Evolutionary conservation across 2,329 filamentous ascomycete species (phyloP).

Genomic region (Neonectria magnoliae): DNA sequence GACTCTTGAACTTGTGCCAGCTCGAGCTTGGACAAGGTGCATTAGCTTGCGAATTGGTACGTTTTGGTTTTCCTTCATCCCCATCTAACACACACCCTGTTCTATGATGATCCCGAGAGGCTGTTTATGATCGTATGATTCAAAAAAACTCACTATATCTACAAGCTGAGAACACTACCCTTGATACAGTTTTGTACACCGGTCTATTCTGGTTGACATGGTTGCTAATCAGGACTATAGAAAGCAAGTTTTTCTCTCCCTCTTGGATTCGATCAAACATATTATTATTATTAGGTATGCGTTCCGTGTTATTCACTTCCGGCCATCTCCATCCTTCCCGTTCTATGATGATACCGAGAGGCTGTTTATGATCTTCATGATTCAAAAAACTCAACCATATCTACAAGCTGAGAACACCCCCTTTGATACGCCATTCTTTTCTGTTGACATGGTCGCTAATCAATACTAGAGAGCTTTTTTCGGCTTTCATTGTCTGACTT

Average conservation of each 20-base stretch:
- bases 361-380: constrained; percentile 59
- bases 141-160: constrained; percentile 46
- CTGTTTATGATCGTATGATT: constrained; percentile 60
- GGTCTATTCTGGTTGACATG: neutral
- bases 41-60: constrained; percentile 36
- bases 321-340: neutral
- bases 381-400: constrained; percentile 48
- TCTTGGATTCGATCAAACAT: neutral
- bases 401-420: constrained; percentile 33
- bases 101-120: constrained; percentile 56
- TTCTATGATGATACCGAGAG: constrained; percentile 56
- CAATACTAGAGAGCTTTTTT: neutral
- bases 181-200: neutral
- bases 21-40: constrained; percentile 25
- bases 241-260: neutral
- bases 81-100: constrained; percentile 19
- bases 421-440: neutral
- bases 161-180: constrained; percentile 28
- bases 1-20: constrained; percentile 40
- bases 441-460: neutral
- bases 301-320: neutral
- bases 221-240: constrained; percentile 11
- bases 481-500: neutral
- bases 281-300: constrained; percentile 4
- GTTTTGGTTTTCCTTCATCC: constrained; percentile 13